Conservation (phyloP, 73 alveolate species). For the Paramecium tetraurelia region DNA sequence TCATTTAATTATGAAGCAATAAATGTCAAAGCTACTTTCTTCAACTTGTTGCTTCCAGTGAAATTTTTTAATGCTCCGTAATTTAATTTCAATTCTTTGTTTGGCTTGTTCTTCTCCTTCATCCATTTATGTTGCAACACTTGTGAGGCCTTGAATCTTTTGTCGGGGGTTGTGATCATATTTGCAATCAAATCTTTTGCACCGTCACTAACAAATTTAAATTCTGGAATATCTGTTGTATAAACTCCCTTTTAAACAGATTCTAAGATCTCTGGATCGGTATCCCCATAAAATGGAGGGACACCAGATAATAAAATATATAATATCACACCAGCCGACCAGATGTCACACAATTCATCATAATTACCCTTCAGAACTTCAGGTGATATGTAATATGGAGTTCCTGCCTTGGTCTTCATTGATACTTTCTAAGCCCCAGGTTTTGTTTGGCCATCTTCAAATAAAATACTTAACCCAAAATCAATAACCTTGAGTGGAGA, state of each 20-base stretch:
- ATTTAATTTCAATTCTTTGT: conserved; percentile 55
- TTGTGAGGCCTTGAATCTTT: conserved; percentile 68
- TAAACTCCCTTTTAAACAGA: conserved; percentile 67
- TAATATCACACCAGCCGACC: conserved; percentile 78
- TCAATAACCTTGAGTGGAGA: conserved; percentile 67
- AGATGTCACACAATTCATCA: conserved; percentile 75
- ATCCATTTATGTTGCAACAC: conserved; percentile 67
- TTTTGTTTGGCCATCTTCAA: conserved; percentile 55
- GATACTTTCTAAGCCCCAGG: conserved; percentile 42
- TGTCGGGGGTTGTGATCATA: conserved; percentile 64
- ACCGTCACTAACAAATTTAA: conserved; percentile 52
- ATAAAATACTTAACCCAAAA: conserved; percentile 69
- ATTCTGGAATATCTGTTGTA: conserved; percentile 62
- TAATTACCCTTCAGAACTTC: conserved; percentile 73
- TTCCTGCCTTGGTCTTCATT: conserved; percentile 70
- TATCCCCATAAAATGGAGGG: conserved; percentile 77
- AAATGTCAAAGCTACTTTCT: conserved; percentile 67
- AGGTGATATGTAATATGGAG: conserved; percentile 73
- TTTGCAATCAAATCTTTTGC: conserved; percentile 75
- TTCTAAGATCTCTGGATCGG: conserved; percentile 68
- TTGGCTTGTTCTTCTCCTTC: conserved; percentile 57
- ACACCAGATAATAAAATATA: conserved; percentile 73
- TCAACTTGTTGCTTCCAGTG: conserved; percentile 49
- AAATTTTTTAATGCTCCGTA: conserved; percentile 45
- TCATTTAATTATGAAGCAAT: conserved; percentile 65